These are phyloP conservation scores for Melaleuca alternifolia DNA, from an alignment of 345 rosid genomes.

Conservation along the genomic window DNA sequence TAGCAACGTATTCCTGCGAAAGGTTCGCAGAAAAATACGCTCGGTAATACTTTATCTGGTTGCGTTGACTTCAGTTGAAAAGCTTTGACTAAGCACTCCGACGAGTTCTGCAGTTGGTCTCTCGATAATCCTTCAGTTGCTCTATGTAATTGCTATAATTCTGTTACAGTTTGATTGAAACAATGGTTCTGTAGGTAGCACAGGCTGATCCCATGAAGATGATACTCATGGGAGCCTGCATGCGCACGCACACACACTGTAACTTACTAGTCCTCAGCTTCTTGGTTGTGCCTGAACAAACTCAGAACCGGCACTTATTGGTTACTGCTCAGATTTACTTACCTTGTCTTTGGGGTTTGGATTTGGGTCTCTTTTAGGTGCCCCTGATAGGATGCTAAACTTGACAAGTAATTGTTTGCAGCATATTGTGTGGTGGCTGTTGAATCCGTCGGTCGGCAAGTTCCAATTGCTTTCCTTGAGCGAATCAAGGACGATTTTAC, in stretches of 20 bases:
- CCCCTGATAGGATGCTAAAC: not conserved
- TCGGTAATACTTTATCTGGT: not conserved
- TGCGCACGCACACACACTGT: not conserved
- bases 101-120: not conserved
- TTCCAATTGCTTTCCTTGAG: constrained; percentile 53
- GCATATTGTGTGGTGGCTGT: constrained; percentile 58
- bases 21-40: not conserved
- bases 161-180: not conserved
- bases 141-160: not conserved
- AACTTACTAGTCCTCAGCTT: not conserved
- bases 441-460: constrained; percentile 42
- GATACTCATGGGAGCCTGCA: not conserved
- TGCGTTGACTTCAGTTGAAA: not conserved
- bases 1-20: not conserved
- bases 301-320: not conserved
- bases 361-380: not conserved
- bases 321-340: not conserved
- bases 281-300: not conserved
- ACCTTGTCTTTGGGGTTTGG: not conserved
- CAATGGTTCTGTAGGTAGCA: not conserved
- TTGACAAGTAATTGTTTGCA: constrained; percentile 8
- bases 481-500: constrained; percentile 44
- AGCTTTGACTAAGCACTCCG: not conserved
- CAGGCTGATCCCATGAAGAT: not conserved
- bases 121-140: not conserved